Conservation (phyloP, 306 rosid species). For the Acacia confusa region DNA sequence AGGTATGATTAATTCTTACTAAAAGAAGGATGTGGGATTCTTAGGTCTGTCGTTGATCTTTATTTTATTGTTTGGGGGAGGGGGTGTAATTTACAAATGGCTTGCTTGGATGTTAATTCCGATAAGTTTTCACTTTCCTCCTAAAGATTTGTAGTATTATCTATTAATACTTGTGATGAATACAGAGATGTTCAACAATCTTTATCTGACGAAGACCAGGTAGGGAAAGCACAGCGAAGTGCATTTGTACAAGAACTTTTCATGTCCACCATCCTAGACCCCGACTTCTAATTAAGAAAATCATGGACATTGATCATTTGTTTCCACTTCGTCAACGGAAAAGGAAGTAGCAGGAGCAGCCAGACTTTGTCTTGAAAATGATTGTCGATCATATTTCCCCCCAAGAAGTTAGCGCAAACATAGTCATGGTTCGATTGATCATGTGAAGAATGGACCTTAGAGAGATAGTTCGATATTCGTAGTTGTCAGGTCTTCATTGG, state of each 20-base stretch:
- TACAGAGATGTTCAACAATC: slow-evolving; percentile 51
- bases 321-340: not conserved
- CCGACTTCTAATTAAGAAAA: slow-evolving; percentile 20
- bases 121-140: not conserved
- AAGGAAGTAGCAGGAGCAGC: not conserved
- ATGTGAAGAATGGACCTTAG: not conserved
- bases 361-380: not conserved
- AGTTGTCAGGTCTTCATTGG: not conserved
- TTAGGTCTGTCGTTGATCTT: not conserved
- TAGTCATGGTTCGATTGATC: not conserved
- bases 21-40: not conserved
- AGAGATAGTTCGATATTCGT: not conserved
- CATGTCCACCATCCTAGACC: slow-evolving; percentile 52
- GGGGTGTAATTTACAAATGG: not conserved
- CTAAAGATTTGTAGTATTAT: not conserved
- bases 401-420: not conserved
- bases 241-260: slow-evolving; percentile 62
- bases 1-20: slow-evolving; percentile 44
- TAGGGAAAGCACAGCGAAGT: slow-evolving; percentile 49
- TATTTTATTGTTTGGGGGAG: not conserved
- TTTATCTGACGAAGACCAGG: slow-evolving; percentile 52
- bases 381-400: not conserved
- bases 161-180: slow-evolving; percentile 7
- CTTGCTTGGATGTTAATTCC: not conserved
- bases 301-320: slow-evolving; percentile 8